These are phyloP conservation scores for Kodamaea restingae DNA, from an alignment of 805 yeast species.

Conservation along the genomic window DNA sequence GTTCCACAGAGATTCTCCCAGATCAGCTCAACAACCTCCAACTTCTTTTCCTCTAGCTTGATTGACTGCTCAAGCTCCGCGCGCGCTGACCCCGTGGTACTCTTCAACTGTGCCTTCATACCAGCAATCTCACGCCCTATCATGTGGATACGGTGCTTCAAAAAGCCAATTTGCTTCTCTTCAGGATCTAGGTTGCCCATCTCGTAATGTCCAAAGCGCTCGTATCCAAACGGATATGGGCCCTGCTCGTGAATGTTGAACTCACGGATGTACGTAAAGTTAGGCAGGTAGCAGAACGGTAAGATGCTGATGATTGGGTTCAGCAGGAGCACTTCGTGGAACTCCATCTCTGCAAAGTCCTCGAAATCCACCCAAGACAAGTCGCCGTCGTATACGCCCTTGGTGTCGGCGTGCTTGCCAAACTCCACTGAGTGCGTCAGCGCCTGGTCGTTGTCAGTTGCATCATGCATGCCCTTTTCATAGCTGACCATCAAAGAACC, in stretches of 20 bases:
- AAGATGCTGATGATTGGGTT: constrained; percentile 41
- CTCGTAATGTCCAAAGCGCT: constrained; percentile 62
- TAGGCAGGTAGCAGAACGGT: constrained; percentile 52
- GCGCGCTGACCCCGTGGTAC: constrained; percentile 19
- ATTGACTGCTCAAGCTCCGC: constrained; percentile 16
- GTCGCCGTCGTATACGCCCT: constrained; percentile 27
- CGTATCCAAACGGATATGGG: constrained; percentile 57
- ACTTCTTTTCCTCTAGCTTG: constrained; percentile 14
- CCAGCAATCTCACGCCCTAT: constrained; percentile 14
- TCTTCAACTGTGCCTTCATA: constrained; percentile 12
- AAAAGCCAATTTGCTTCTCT: constrained; percentile 46
- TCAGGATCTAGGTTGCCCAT: constrained; percentile 53
- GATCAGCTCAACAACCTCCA: constrained; percentile 23
- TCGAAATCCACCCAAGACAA: constrained; percentile 67
- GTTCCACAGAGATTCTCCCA: constrained; percentile 16
- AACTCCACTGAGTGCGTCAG: background rate
- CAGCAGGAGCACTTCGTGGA: constrained; percentile 36
- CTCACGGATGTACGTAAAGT: constrained; percentile 60
- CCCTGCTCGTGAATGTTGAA: constrained; percentile 41
- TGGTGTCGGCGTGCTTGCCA: constrained; percentile 20
- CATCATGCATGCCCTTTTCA: background rate
- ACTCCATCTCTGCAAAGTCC: constrained; percentile 71
- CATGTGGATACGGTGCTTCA: constrained; percentile 20
- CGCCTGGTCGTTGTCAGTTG: background rate
- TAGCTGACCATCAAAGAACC: constrained; percentile 6